Evolutionary conservation across 495 filamentous ascomycete species (phyloP).

Genomic region (Xylaria castorea): DNA sequence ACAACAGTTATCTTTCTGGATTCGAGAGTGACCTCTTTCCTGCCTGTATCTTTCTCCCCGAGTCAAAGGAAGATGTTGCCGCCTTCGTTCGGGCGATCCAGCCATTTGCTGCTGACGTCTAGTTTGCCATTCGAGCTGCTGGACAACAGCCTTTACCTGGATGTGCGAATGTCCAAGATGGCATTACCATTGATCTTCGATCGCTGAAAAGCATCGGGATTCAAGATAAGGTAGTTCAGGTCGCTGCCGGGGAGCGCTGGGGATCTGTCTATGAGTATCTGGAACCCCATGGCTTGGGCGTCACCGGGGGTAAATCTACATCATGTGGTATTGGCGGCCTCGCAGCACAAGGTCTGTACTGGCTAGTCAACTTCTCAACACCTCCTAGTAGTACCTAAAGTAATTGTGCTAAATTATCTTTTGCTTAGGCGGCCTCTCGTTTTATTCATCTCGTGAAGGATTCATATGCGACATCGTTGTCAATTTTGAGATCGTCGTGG

Average conservation of each 20-base stretch:
- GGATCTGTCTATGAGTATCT: conserved; percentile 26
- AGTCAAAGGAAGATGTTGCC: conserved; percentile 16
- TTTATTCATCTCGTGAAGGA: conserved; percentile 47
- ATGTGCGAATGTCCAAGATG: conserved; percentile 39
- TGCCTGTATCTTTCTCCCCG: conserved; percentile 16
- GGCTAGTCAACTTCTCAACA: neutral
- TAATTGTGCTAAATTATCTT: neutral
- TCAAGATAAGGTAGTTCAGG: conserved; percentile 13
- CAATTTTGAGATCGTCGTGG: conserved; percentile 55
- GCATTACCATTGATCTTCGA: conserved; percentile 28
- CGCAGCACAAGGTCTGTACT: neutral
- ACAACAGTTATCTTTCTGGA: too few relatives aligned
- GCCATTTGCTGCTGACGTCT: neutral
- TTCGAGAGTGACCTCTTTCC: too few relatives aligned
- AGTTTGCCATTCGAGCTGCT: conserved; percentile 45
- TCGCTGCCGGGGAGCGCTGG: conserved; percentile 31
- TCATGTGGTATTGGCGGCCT: conserved; percentile 24
- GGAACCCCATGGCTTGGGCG: conserved; percentile 42
- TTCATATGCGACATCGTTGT: conserved; percentile 48
- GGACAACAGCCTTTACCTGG: conserved; percentile 40
- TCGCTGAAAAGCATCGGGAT: conserved; percentile 16
- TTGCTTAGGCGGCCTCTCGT: conserved; percentile 45
- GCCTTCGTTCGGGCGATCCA: conserved; percentile 14
- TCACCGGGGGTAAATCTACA: neutral
- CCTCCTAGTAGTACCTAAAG: neutral